Evolutionary conservation across 345 rosid species (phyloP).

Genomic region (Populus davidiana): DNA sequence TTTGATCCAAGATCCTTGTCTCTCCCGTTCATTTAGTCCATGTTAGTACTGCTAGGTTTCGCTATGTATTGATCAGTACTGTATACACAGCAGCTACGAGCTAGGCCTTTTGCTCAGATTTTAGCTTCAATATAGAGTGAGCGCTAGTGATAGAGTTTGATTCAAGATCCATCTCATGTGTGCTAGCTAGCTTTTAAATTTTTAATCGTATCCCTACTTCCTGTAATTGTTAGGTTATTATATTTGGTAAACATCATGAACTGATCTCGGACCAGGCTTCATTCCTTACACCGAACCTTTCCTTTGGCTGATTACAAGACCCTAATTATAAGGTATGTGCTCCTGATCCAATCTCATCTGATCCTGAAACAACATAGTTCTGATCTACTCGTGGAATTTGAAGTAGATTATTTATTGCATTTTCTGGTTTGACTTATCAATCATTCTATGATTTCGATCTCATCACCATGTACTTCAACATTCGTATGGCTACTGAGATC

Average conservation of each 20-base stretch:
- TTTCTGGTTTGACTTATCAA: background rate
- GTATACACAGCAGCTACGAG: too few species aligned
- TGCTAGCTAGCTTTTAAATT: background rate
- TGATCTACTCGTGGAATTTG: background rate
- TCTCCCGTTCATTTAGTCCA: background rate
- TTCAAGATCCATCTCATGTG: background rate
- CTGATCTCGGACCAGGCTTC: constrained; percentile 90
- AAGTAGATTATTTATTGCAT: background rate
- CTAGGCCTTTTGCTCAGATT: too few species aligned
- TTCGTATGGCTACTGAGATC: background rate
- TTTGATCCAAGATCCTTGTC: constrained; percentile 42
- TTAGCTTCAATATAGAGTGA: background rate
- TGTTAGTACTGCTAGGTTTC: background rate
- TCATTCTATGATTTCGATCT: background rate
- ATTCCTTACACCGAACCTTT: constrained; percentile 63
- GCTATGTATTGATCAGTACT: too few species aligned
- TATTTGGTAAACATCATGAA: background rate
- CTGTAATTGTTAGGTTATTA: background rate
- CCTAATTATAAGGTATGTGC: constrained; percentile 4
- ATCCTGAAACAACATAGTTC: background rate
- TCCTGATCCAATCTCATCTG: background rate
- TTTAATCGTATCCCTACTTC: background rate
- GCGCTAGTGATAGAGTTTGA: background rate
- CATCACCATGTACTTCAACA: background rate
- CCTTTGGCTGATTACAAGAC: constrained; percentile 7